Evolutionary conservation across 768 basidiomycete genomes (phyloP).

Genomic region (Gloeopeniophorella convolvens): DNA sequence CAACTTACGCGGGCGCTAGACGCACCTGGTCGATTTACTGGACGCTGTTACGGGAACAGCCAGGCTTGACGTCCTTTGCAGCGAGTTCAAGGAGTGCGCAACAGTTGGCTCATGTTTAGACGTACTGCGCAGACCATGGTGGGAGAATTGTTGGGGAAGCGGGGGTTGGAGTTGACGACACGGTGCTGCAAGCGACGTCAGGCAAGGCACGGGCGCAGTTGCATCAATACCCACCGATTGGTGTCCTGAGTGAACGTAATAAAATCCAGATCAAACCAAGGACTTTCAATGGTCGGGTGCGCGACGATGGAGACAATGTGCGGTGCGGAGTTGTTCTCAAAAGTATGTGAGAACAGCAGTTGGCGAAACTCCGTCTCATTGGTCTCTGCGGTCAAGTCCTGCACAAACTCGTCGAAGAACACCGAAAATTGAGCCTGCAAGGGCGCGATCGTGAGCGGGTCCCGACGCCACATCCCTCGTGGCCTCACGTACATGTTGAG

Average conservation of each 20-base stretch:
- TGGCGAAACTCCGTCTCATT: conserved; percentile 22
- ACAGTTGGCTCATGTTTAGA: no score
- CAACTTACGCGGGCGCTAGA: conserved; percentile 1
- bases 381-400: conserved; percentile 19
- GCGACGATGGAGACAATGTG: conserved; percentile 24
- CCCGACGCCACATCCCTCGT: background rate
- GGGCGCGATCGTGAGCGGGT: background rate
- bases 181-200: no score
- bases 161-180: no score
- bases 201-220: no score
- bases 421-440: conserved; percentile 22
- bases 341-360: conserved; percentile 22
- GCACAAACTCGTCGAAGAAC: conserved; percentile 22
- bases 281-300: conserved; percentile 6
- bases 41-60: background rate
- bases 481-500: conserved; percentile 24
- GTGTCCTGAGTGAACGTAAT: conserved; percentile 19
- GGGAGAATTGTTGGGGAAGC: no score
- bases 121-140: no score
- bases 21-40: background rate
- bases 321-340: conserved; percentile 2
- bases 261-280: conserved; percentile 29
- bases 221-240: no score
- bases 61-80: background rate
- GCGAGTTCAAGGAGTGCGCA: no score